Evolutionary conservation across 257 asterid genomes (phyloP).

Genomic region (Salvia splendens): DNA sequence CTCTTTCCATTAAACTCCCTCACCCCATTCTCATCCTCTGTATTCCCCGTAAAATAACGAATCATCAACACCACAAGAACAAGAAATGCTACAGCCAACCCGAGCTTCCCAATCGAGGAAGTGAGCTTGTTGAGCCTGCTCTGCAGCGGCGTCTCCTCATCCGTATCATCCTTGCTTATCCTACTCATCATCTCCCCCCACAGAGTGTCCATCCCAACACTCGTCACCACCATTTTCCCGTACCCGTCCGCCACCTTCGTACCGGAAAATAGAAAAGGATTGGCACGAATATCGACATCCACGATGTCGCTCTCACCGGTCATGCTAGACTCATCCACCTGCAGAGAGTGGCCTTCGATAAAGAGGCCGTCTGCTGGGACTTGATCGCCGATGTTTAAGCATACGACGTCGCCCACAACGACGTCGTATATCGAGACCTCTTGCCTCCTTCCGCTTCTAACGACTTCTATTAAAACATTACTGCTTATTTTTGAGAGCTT

Average conservation of each 20-base stretch:
- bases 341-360: constrained; percentile 44
- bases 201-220: constrained; percentile 38
- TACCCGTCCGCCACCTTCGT: constrained; percentile 41
- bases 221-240: constrained; percentile 39
- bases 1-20: constrained; percentile 33
- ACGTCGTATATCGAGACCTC: constrained; percentile 34
- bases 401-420: constrained; percentile 41
- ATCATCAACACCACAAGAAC: constrained; percentile 44
- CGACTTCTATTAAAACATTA: constrained; percentile 27
- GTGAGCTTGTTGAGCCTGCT: constrained; percentile 40
- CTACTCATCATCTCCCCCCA: constrained; percentile 47
- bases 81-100: constrained; percentile 42
- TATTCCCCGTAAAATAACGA: constrained; percentile 34
- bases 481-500: constrained; percentile 37
- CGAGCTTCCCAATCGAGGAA: constrained; percentile 46
- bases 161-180: constrained; percentile 31
- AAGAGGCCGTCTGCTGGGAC: constrained; percentile 51
- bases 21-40: constrained; percentile 37
- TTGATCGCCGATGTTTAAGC: constrained; percentile 49
- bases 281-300: constrained; percentile 45
- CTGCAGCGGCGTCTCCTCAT: constrained; percentile 43
- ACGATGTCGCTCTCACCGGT: constrained; percentile 53
- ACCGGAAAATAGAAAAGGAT: constrained; percentile 42
- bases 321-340: constrained; percentile 47
- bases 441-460: constrained; percentile 37